Conservation (phyloP, 164 flowering plant species). For the Tetracentron sinense region DNA sequence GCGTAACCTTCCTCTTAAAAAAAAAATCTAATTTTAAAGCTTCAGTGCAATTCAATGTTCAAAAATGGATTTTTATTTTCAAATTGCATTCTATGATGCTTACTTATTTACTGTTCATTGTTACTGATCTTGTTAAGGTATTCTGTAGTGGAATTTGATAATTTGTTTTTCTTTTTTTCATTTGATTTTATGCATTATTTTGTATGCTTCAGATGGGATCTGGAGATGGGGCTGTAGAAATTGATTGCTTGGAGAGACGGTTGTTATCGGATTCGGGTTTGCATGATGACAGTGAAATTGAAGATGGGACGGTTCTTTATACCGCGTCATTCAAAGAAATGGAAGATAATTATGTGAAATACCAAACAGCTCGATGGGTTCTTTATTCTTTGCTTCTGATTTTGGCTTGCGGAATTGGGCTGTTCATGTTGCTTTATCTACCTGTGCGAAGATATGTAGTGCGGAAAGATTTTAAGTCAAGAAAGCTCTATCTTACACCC, state of each 20-base stretch:
- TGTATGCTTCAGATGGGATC: constrained; percentile 42
- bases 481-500: constrained; percentile 62
- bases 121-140: background rate
- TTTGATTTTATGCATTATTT: background rate
- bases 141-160: background rate
- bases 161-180: background rate
- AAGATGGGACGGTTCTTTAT: constrained; percentile 42
- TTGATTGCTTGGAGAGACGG: constrained; percentile 52
- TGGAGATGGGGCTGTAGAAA: constrained; percentile 41
- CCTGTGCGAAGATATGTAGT: constrained; percentile 60
- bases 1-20: too few species aligned
- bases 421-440: constrained; percentile 68
- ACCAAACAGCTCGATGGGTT: constrained; percentile 68
- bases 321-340: constrained; percentile 60
- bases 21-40: too few species aligned
- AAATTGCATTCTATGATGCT: too few species aligned
- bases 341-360: constrained; percentile 69
- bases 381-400: constrained; percentile 62
- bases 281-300: constrained; percentile 14
- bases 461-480: constrained; percentile 55
- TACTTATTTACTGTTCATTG: background rate
- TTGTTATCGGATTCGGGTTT: constrained; percentile 26
- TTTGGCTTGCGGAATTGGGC: constrained; percentile 77
- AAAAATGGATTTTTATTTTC: too few species aligned
- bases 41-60: too few species aligned